Evolutionary conservation across 2,329 filamentous ascomycete species (phyloP), one percentile per base, ranked within the genome.

Genomic region (Aspergillus vadensis): DNA sequence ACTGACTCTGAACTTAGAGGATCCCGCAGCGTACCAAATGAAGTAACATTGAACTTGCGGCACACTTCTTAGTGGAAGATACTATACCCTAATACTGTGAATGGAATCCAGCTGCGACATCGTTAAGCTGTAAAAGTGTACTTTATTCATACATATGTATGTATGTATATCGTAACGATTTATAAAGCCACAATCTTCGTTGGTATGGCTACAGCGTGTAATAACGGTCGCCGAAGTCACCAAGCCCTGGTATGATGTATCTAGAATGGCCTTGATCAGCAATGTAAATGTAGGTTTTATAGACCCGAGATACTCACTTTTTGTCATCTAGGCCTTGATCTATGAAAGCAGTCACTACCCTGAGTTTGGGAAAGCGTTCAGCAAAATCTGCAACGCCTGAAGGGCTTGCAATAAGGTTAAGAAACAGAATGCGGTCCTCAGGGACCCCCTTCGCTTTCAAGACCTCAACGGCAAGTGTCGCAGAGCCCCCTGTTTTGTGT

Each of bases 351-450:
- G 95, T 98, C 52, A 99, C 91, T 19, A 99, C 91, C 65, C 93
- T 87, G 61, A 98, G 83, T 71, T 90, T 91, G 41, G 95, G 94
- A 72, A 96, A 97, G 70, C 90, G 91, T 70, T 90, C 85, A 9
- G 93, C 91, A 77, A 99, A 98, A 70, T 91, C 93, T 70, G 87
- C 86, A 66, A 96, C 90, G 5, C 95, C 95, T 73, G 97, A 89
- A 0, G 95, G 95, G 74, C 93, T 97, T n/a, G 95, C 93, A 73
- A 99, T 97, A 63, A 99, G 82, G 77, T 99, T 99, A 60, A 99
- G 83, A 81, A 99, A 99, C 41, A 98, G 82, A 63, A 99, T 99
- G 60, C 91, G 89, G 67, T 98, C 91, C 79, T 98, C 95, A 0
- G 93, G 92, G 5, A 99, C 95, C 32, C 95, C 95, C 66, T 91